These are phyloP conservation scores for Onygena corvina DNA, from an alignment of 2,329 filamentous ascomycete species.

Conservation along the genomic window DNA sequence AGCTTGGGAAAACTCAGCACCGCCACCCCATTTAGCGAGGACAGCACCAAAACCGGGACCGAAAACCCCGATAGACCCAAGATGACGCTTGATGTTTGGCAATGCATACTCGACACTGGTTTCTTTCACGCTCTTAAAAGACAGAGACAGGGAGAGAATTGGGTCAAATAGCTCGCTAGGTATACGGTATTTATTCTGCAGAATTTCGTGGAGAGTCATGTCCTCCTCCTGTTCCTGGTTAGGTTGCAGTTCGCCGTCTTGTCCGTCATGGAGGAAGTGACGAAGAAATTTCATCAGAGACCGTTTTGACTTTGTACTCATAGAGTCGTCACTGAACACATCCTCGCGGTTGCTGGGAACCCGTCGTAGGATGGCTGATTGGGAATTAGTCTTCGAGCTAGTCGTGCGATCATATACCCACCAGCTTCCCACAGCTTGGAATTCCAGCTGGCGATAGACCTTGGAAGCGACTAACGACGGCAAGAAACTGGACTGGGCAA, in stretches of 20 bases:
- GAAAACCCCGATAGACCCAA: conserved; percentile 76
- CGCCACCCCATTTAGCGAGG: conserved; percentile 83
- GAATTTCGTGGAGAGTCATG: conserved; percentile 38
- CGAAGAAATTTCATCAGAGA: conserved; percentile 87
- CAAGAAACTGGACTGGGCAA: conserved; percentile 67
- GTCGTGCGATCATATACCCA: conserved; percentile 50
- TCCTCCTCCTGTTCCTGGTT: conserved; percentile 45
- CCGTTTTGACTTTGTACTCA: conserved; percentile 71
- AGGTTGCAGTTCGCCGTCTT: conserved; percentile 43
- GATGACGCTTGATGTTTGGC: conserved; percentile 61
- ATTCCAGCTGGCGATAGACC: conserved; percentile 81
- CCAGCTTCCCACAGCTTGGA: conserved; percentile 85
- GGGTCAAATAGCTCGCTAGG: conserved; percentile 55
- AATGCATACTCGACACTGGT: conserved; percentile 58
- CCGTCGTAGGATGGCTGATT: conserved; percentile 43
- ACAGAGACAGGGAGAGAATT: conserved; percentile 60
- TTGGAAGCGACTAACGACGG: conserved; percentile 76
- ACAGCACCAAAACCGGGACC: conserved; percentile 82
- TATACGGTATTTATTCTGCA: conserved; percentile 49
- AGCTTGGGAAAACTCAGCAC: conserved; percentile 80
- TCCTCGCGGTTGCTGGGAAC: conserved; percentile 87
- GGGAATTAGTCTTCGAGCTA: conserved; percentile 11
- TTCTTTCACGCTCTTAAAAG: conserved; percentile 43
- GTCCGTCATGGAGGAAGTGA: conserved; percentile 55
- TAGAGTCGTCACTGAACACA: conserved; percentile 65